Evolutionary conservation across 805 yeast species (phyloP).

Genomic region (Kockiozyma suomiensis): DNA sequence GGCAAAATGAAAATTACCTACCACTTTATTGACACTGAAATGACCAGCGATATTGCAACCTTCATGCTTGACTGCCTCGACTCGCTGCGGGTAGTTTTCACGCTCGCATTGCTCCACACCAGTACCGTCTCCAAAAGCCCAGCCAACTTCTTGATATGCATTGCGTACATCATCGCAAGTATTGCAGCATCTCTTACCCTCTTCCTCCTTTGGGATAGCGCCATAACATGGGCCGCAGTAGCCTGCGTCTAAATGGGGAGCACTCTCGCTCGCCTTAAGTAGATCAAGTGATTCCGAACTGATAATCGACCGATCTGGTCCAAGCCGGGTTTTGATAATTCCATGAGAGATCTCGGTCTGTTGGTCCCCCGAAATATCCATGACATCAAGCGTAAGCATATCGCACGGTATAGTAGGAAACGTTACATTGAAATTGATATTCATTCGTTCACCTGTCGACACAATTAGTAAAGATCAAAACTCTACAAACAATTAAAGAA

Average conservation of each 20-base stretch:
- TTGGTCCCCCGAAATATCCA: conserved; percentile 86
- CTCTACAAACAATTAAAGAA: neutral
- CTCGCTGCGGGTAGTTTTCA: conserved; percentile 75
- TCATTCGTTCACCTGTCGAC: conserved; percentile 62
- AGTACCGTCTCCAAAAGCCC: conserved; percentile 91
- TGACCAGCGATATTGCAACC: conserved; percentile 88
- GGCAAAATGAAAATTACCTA: conserved; percentile 92
- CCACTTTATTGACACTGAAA: conserved; percentile 77
- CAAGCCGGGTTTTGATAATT: conserved; percentile 69
- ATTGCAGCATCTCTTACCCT: conserved; percentile 67
- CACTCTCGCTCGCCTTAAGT: conserved; percentile 38
- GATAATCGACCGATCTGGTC: conserved; percentile 54
- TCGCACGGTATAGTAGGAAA: conserved; percentile 90
- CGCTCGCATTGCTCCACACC: conserved; percentile 87
- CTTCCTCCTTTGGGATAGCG: conserved; percentile 62
- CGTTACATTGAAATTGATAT: conserved; percentile 76
- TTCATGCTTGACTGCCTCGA: conserved; percentile 65
- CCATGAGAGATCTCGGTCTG: conserved; percentile 76
- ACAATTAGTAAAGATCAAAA: neutral
- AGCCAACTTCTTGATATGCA: conserved; percentile 74
- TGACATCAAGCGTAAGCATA: conserved; percentile 73
- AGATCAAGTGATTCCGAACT: conserved; percentile 48
- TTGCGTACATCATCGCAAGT: conserved; percentile 76
- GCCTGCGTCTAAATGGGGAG: conserved; percentile 43
- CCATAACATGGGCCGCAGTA: conserved; percentile 94